Base-by-base conservation (phyloP, 805 yeast genomes). In the Cyberlindnera misumaiensis region DNA sequence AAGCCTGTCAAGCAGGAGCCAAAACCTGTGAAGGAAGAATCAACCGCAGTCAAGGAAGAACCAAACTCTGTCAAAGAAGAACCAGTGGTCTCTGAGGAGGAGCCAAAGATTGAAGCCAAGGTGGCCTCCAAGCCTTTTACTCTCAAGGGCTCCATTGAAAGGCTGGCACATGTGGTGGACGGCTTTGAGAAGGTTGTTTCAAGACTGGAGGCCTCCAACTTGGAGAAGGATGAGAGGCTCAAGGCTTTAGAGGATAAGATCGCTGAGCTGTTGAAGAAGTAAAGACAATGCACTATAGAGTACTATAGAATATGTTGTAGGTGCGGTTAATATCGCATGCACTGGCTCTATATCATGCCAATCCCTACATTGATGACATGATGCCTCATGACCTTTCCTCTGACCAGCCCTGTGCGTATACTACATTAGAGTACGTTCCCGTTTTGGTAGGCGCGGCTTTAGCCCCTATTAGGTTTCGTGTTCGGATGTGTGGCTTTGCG, bases 111-210 rank as follows among this genome's bases (percentile, higher is more conserved):
- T 22, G 33, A 50, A 3, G 24, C 34, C 34, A 37, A 28, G 3
- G 20, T 32, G 9, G 18, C 37, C 3, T 30, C 59, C 13, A 56
- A 65, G 22, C 75, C 84, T 14, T 70, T 83, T 25, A 83, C 88
- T 1, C 66, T 84, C 43, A 81, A 81, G 51, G 81, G 75, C 9
- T 77, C 87, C 1, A 80, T 83, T 25, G 90, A 81, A 46, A 80
- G 73, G 45, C 64, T 84, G 39, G 75, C 83, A 5, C 42, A 62
- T 3, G 59, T 84, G 26, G 87, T 81, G 15, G 63, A 65, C 3
- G 64, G 68, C 22, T 66, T 84, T 34, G 88, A 83, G 55, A 39
- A 61, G 0, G 74, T 78, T 32, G 72, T 84, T 32, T 51, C 65
- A 10, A 68, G 60, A 39, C 64, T 84, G 41, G 64, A 70, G 8